A percentile compares a stretch with the other conserved stretches of the same genome.
Evolutionary conservation across 306 rosid genomes (phyloP).

Genomic region (barrel medic (Medicago truncatula)): DNA sequence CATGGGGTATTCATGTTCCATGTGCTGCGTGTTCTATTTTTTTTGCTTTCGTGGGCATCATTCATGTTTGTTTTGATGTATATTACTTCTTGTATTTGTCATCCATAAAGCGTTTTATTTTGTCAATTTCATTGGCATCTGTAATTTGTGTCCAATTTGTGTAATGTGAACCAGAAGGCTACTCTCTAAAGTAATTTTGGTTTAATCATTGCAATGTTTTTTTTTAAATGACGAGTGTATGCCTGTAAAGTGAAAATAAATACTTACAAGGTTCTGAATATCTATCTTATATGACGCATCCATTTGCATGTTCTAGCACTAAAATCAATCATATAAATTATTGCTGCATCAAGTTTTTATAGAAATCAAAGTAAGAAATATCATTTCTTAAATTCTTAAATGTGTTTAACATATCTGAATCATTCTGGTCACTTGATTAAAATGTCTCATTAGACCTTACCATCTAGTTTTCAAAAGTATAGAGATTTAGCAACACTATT

Average conservation of each 20-base stretch:
- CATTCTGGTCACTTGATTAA: neutral
- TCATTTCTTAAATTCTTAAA: neutral
- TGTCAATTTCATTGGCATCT: constrained; percentile 4
- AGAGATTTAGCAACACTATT: neutral
- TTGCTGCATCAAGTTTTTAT: neutral
- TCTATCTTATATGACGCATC: constrained; percentile 10
- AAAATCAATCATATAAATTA: neutral
- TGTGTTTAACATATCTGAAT: constrained; percentile 12
- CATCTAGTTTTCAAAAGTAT: constrained; percentile 1
- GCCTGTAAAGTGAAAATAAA: neutral
- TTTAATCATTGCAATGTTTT: neutral
- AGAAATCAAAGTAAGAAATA: neutral
- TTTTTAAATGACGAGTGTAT: neutral
- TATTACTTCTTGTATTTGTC: constrained; percentile 3
- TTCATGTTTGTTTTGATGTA: constrained; percentile 8
- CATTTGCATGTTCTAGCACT: constrained; percentile 22
- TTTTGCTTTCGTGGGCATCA: neutral
- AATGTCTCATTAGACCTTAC: neutral
- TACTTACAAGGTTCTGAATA: neutral
- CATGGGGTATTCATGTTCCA: neutral
- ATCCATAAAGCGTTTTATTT: neutral
- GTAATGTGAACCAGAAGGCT: neutral
- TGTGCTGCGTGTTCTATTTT: neutral
- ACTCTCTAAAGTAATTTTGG: neutral
- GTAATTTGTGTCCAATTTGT: neutral